Conservation (phyloP, 2,329 filamentous ascomycete species). For the Xylaria digitata region DNA sequence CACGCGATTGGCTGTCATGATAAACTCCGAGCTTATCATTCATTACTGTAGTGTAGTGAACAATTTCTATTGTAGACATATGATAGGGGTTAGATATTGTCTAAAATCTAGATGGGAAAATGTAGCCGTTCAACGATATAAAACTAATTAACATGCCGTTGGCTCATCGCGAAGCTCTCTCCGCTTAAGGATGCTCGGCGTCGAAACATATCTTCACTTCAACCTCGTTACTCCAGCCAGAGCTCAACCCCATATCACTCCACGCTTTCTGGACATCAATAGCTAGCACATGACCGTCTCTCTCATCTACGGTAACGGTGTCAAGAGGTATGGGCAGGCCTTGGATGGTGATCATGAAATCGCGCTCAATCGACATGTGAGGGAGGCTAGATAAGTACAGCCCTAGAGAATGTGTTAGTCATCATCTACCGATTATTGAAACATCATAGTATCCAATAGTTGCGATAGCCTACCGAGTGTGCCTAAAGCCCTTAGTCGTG, state of each 20-base stretch:
- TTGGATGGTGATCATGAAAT: conserved; percentile 80
- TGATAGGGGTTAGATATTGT: background rate
- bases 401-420: conserved; percentile 58
- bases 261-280: conserved; percentile 83
- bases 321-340: conserved; percentile 75
- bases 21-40: too few relatives aligned
- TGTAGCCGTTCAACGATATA: background rate
- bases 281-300: conserved; percentile 72
- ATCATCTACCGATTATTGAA: background rate
- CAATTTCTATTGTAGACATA: background rate
- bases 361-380: conserved; percentile 66
- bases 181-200: conserved; percentile 49
- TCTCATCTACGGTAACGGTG: conserved; percentile 69
- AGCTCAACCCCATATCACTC: conserved; percentile 75
- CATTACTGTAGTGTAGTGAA: too few relatives aligned
- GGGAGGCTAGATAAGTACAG: conserved; percentile 80
- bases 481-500: conserved; percentile 83
- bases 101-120: background rate
- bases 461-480: conserved; percentile 65
- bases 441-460: background rate
- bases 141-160: background rate
- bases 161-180: background rate
- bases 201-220: conserved; percentile 71
- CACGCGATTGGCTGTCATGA: too few relatives aligned
- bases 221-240: conserved; percentile 85